phyloP scores from a whole-genome alignment of 2,329 filamentous ascomycete species.

The Talaromyces funiculosus region DNA sequence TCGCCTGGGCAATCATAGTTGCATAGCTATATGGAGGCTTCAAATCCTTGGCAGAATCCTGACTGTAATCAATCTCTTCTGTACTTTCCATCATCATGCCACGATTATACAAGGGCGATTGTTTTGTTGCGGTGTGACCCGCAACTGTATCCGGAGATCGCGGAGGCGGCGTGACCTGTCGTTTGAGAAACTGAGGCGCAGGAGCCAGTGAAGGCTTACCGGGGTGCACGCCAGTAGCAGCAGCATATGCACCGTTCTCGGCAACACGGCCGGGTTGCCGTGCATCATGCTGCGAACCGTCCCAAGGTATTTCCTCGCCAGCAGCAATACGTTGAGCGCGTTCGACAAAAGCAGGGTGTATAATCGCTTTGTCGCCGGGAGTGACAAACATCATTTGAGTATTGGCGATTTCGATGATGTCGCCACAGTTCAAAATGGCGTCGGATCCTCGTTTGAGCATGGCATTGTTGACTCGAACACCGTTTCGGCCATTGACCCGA shows the following conservation, averaged over 20 bases:
- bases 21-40: conserved; percentile 97
- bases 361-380: conserved; percentile 66
- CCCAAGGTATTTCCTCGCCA: conserved; percentile 37
- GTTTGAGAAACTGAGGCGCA: conserved; percentile 37
- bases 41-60: conserved; percentile 79
- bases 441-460: conserved; percentile 62
- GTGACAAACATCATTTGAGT: conserved; percentile 99
- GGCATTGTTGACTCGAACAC: conserved; percentile 73
- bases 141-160: conserved; percentile 37
- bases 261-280: neutral
- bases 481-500: conserved; percentile 83
- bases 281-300: conserved; percentile 29
- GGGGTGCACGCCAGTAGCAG: conserved; percentile 16
- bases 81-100: conserved; percentile 51
- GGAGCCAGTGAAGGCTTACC: conserved; percentile 36
- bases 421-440: conserved; percentile 69
- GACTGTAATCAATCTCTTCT: conserved; percentile 55
- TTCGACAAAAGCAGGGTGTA: conserved; percentile 64
- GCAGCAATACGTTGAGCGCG: conserved; percentile 51
- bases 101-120: conserved; percentile 45
- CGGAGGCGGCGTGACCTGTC: conserved; percentile 38
- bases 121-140: conserved; percentile 37
- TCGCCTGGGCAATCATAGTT: conserved; percentile 93
- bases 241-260: conserved; percentile 10
- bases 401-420: conserved; percentile 84